Evolutionary conservation across 768 basidiomycete species (phyloP), one percentile per base, ranked within the genome.

Genomic region (Boletus pseudopeckii): DNA sequence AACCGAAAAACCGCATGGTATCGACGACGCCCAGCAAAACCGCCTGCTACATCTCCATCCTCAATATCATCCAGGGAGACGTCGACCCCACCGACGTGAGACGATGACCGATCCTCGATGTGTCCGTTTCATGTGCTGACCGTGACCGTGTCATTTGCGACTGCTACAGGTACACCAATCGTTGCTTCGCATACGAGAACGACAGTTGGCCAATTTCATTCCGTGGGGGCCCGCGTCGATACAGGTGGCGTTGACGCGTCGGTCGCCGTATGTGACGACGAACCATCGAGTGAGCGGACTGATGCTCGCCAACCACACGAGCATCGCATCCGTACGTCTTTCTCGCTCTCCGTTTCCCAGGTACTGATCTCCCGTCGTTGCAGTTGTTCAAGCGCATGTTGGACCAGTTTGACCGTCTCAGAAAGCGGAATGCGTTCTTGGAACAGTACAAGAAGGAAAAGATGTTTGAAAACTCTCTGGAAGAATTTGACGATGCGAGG

Each of bases 301-400:
- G 47, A 98, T 99, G 97, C 81, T 99, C 46, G 97, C 95, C 10
- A 99, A 99, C 64, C 97, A 99, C 69, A 99, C 97, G n/a, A 94
- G 93, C 63, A 93, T 99, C 54, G 92, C 92, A 26, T 94, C 93
- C 33, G 91, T 95, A 61, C 38, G 88, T 79, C 9, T 9, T 7
- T 5, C 20, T 38, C 17, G n/a, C n/a, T n/a, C n/a, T n/a, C n/a
- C n/a, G n/a, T n/a, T n/a, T n/a, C n/a, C n/a, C n/a, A n/a, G n/a
- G n/a, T n/a, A n/a, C 18, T 52, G 37, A 46, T 34, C 22, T 8
- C 28, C 10, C 32, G 17, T 32, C 7, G 37, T 34, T 44, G 17
- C 65, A 96, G 93, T 73, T 98, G 39, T 98, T 98, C 78, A 92
- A 94, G 72, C 86, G 93, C 2, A 96, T 95, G 85, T 74, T 98